phyloP scores from a whole-genome alignment of 768 basidiomycete species.

The Lyophyllum semitale region DNA sequence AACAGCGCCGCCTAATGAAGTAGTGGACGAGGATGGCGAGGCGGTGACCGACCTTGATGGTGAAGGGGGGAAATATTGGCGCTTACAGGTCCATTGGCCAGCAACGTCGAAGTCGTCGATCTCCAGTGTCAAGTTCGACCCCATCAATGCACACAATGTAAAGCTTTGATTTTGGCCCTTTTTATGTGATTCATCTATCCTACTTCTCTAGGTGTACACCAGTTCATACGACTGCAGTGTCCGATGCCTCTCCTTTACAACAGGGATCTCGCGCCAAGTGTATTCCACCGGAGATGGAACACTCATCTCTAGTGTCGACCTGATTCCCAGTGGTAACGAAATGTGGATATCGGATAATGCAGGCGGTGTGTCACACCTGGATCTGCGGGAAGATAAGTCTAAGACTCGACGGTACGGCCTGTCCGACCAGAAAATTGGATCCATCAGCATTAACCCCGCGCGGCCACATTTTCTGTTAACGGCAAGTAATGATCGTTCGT shows the following conservation, averaged over 20 bases:
- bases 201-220: slow-evolving; percentile 62
- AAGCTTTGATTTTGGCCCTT: background rate
- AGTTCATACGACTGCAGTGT: slow-evolving; percentile 83
- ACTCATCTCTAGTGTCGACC: slow-evolving; percentile 72
- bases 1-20: slow-evolving; percentile 65
- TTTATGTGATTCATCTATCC: background rate
- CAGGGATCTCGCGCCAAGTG: slow-evolving; percentile 71
- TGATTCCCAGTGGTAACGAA: slow-evolving; percentile 68
- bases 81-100: slow-evolving; percentile 83
- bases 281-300: slow-evolving; percentile 56
- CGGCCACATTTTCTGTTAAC: slow-evolving; percentile 68
- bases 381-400: slow-evolving; percentile 64
- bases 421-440: slow-evolving; percentile 76
- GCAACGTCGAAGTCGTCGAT: slow-evolving; percentile 79
- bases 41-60: slow-evolving; percentile 35
- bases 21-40: slow-evolving; percentile 64
- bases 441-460: slow-evolving; percentile 76
- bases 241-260: slow-evolving; percentile 70
- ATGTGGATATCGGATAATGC: slow-evolving; percentile 81
- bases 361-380: slow-evolving; percentile 76
- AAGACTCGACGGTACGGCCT: slow-evolving; percentile 63
- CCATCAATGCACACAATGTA: slow-evolving; percentile 74
- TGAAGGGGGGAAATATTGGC: slow-evolving; percentile 79
- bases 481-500: slow-evolving; percentile 69
- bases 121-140: slow-evolving; percentile 77